Evolutionary conservation across 257 asterid genomes (phyloP).

Genomic region (Ballota nigra): DNA sequence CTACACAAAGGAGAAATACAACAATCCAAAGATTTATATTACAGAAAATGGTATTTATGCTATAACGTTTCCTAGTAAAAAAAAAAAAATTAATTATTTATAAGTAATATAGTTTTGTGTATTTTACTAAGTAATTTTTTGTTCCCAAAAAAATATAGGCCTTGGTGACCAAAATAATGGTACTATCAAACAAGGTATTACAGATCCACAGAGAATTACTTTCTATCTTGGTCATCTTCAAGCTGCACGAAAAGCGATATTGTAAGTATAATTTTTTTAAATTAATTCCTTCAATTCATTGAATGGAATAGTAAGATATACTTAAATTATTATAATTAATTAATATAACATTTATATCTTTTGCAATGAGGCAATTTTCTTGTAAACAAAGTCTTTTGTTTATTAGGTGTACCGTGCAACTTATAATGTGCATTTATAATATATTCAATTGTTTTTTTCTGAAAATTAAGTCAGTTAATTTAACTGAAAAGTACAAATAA

Average conservation of each 20-base stretch:
- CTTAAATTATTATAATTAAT: too few relatives aligned
- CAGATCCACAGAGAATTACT: constrained; percentile 29
- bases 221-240: constrained; percentile 34
- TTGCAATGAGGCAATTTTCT: too few relatives aligned
- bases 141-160: constrained; percentile 4
- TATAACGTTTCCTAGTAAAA: background rate
- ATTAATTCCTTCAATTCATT: background rate
- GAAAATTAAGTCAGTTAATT: too few relatives aligned
- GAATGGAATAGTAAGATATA: too few relatives aligned
- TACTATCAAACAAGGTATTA: background rate
- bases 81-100: background rate
- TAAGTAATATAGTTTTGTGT: background rate
- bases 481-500: too few relatives aligned
- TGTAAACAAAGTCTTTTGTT: too few relatives aligned
- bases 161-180: constrained; percentile 18
- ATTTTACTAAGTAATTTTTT: background rate
- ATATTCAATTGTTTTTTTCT: too few relatives aligned
- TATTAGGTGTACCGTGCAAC: too few relatives aligned
- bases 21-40: constrained; percentile 32
- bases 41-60: constrained; percentile 34
- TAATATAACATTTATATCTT: too few relatives aligned
- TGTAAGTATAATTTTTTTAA: constrained; percentile 1
- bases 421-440: too few relatives aligned
- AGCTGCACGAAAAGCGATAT: constrained; percentile 32
- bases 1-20: constrained; percentile 26